Conservation (phyloP, 352 stramenopile genomes). For the Phytophthora colocasiae region DNA sequence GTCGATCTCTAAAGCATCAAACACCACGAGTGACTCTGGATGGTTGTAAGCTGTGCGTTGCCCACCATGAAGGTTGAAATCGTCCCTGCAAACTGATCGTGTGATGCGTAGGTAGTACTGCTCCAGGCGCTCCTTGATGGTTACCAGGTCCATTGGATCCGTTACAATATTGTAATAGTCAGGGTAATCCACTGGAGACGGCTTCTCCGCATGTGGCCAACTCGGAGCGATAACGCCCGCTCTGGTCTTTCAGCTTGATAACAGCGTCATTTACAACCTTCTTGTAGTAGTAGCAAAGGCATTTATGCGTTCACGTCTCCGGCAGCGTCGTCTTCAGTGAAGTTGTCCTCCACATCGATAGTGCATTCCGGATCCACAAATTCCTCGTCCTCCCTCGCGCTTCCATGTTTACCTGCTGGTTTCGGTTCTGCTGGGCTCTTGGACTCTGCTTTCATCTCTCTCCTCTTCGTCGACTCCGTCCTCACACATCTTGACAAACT, state of each 20-base stretch:
- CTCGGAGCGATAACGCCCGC: constrained; percentile 69
- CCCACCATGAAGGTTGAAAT: constrained; percentile 88
- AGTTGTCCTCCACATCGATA: constrained; percentile 42
- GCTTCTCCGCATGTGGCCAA: constrained; percentile 83
- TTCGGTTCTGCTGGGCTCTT: constrained; percentile 35
- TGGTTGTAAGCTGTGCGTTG: constrained; percentile 92
- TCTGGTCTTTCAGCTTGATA: constrained; percentile 76
- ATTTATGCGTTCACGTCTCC: constrained; percentile 66
- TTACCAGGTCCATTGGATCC: constrained; percentile 86
- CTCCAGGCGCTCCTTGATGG: constrained; percentile 87
- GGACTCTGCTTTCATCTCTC: constrained; percentile 26
- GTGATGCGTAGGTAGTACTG: constrained; percentile 65
- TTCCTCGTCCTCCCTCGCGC: constrained; percentile 40
- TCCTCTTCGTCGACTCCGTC: constrained; percentile 70
- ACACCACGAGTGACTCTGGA: constrained; percentile 81
- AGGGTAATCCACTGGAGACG: constrained; percentile 80
- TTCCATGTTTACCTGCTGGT: constrained; percentile 37
- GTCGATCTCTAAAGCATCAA: constrained; percentile 86
- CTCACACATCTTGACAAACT: constrained; percentile 91
- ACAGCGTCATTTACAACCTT: constrained; percentile 89
- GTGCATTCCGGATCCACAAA: constrained; percentile 21
- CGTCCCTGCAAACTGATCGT: constrained; percentile 75
- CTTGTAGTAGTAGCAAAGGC: constrained; percentile 82
- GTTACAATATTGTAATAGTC: constrained; percentile 93
- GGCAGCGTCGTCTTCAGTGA: constrained; percentile 58